Conservation (phyloP, 2,329 filamentous ascomycete species). For the Colletotrichum liaoningense region DNA sequence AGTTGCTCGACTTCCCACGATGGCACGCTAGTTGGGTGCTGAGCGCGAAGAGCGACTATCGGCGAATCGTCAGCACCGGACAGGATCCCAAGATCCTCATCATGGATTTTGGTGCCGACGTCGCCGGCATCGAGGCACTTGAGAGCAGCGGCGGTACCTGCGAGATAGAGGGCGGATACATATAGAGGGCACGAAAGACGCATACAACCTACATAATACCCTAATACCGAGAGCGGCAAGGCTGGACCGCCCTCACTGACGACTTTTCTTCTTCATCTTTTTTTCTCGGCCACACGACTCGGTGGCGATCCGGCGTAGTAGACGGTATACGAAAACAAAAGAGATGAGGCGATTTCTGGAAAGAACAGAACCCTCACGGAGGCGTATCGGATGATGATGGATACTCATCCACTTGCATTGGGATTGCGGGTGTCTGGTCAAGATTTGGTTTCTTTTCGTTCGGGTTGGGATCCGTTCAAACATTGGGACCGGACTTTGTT, state of each 20-base stretch:
- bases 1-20: slow-evolving; percentile 87
- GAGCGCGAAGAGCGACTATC: slow-evolving; percentile 94
- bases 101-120: slow-evolving; percentile 84
- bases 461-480: neutral
- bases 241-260: slow-evolving; percentile 33
- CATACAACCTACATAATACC: slow-evolving; percentile 21
- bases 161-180: slow-evolving; percentile 46
- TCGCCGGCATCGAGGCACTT: slow-evolving; percentile 68
- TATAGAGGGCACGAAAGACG: slow-evolving; percentile 38
- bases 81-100: slow-evolving; percentile 94
- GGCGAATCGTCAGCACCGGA: slow-evolving; percentile 92
- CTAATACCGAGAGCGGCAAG: slow-evolving; percentile 34
- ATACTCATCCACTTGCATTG: slow-evolving; percentile 18
- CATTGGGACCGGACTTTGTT: neutral
- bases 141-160: slow-evolving; percentile 58
- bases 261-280: neutral
- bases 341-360: neutral
- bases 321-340: slow-evolving; percentile 17
- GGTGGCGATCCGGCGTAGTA: neutral
- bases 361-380: slow-evolving; percentile 3
- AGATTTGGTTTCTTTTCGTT: neutral
- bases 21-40: slow-evolving; percentile 98
- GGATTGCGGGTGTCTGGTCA: slow-evolving; percentile 4
- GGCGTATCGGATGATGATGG: slow-evolving; percentile 17
- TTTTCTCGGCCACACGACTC: slow-evolving; percentile 1